phyloP scores from a whole-genome alignment of 257 asterid species.

The Asclepias syriaca region DNA sequence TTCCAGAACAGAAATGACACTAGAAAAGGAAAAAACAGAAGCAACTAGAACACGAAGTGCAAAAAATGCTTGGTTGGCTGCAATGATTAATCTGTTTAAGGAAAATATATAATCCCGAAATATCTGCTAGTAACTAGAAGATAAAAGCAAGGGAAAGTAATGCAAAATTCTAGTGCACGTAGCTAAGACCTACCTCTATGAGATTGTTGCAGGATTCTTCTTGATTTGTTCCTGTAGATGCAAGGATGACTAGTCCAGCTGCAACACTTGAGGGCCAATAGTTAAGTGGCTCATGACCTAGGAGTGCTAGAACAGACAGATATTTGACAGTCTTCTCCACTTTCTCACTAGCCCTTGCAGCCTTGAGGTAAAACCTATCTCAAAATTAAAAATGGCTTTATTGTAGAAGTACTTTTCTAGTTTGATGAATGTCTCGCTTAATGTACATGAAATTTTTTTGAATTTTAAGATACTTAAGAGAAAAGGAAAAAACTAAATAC shows the following conservation, averaged over 20 bases:
- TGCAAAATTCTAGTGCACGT: neutral
- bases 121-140: neutral
- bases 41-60: neutral
- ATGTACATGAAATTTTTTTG: neutral
- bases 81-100: neutral
- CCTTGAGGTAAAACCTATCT: constrained; percentile 81
- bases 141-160: neutral
- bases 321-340: constrained; percentile 64
- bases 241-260: constrained; percentile 83
- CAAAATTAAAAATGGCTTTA: constrained; percentile 11
- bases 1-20: neutral
- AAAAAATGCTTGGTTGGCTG: neutral
- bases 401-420: neutral
- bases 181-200: constrained; percentile 38
- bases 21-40: neutral
- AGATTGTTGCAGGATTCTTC: constrained; percentile 50
- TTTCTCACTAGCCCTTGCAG: constrained; percentile 53
- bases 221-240: constrained; percentile 52
- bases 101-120: neutral
- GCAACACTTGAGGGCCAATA: constrained; percentile 97
- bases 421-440: neutral
- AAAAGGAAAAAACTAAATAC: constrained; percentile 30
- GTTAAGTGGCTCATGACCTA: constrained; percentile 83
- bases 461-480: neutral
- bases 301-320: constrained; percentile 69